Base-by-base conservation (phyloP, 441 rosid genomes). In the Erodium trifolium region DNA sequence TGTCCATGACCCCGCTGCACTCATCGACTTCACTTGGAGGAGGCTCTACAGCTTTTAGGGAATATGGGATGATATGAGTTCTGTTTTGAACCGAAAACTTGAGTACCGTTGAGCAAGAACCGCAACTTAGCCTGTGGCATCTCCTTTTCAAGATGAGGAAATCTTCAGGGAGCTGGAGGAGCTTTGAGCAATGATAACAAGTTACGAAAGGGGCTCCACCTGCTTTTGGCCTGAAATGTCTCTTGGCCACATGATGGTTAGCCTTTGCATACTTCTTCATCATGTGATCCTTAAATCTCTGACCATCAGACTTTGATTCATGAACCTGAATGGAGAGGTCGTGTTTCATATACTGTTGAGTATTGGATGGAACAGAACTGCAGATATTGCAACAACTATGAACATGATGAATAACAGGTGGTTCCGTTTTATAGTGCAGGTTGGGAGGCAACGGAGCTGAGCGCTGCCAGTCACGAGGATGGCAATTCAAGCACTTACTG, bases 141-240 rank as follows among this genome's bases (percentile, higher is more conserved):
- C 77, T 85, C 70, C 79, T 82, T 74, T 75, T 82, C 16, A 79
- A 82, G 34, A 79, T 77, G 55, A 86, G 84, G 78, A 88, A 90
- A 77, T 87, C 95, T 51, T 81, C 90, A 59, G 99, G 97, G 45
- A 95, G 79, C 74, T 83, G 88, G 74, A 95, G 82, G 70, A 73
- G 79, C 64, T 72, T 82, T 70, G 78, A 75, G 85, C 99, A 92
- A 59, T 5, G 59, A 72, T 77, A 76, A 78, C 98, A 95, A 72
- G 87, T 76, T 68, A 85, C 66, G 68, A 92, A 79, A 66, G 98
- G 98, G 12, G 95, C 96, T 39, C 91, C 99, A 3, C 98, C 98
- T 7, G 84, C 92, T 3, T 82, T 68, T 60, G 98, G 96, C 67
- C 88, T 82, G 69, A 87, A 77, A 77, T 81, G 83, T 43, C 87